phyloP scores from a whole-genome alignment of 2,329 filamentous ascomycete species.

The Fusarium subtropicale region DNA sequence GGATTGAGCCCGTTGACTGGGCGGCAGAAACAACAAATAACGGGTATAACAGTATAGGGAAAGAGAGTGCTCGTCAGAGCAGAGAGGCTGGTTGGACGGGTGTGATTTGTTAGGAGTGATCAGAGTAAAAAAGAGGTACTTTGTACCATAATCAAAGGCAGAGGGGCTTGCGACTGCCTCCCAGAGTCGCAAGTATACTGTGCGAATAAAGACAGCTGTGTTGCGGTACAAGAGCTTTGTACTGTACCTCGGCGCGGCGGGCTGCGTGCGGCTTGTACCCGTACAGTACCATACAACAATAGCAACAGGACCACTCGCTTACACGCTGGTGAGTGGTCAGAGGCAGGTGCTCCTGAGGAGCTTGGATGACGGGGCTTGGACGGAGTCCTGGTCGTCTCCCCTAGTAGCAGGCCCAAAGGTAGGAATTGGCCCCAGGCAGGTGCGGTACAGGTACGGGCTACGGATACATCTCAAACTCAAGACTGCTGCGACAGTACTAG shows the following conservation, averaged over 20 bases:
- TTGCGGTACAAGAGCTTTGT: constrained; percentile 51
- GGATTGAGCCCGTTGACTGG: constrained; percentile 36
- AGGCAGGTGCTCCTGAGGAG: constrained; percentile 36
- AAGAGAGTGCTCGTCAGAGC: constrained; percentile 1
- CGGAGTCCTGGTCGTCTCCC: constrained; percentile 37
- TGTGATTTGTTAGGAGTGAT: constrained; percentile 32
- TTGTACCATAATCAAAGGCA: constrained; percentile 37
- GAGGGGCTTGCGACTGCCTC: constrained; percentile 44
- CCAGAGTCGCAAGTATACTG: constrained; percentile 50
- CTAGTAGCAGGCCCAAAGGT: constrained; percentile 30
- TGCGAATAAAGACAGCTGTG: constrained; percentile 42
- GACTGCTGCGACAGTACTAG: constrained; percentile 42
- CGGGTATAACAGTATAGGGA: neutral
- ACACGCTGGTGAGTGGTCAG: constrained; percentile 42
- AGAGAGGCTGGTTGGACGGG: constrained; percentile 11
- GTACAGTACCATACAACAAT: constrained; percentile 55
- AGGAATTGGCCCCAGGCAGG: constrained; percentile 34
- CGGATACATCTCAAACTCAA: constrained; percentile 10
- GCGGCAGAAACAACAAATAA: constrained; percentile 10
- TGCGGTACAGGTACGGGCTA: constrained; percentile 38
- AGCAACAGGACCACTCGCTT: constrained; percentile 40
- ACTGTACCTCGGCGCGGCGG: constrained; percentile 53
- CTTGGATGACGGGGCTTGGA: constrained; percentile 42
- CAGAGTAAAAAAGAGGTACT: constrained; percentile 16
- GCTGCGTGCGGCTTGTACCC: constrained; percentile 51